Conservation (phyloP, 257 asterid species). For the Solanum dulcamara region DNA sequence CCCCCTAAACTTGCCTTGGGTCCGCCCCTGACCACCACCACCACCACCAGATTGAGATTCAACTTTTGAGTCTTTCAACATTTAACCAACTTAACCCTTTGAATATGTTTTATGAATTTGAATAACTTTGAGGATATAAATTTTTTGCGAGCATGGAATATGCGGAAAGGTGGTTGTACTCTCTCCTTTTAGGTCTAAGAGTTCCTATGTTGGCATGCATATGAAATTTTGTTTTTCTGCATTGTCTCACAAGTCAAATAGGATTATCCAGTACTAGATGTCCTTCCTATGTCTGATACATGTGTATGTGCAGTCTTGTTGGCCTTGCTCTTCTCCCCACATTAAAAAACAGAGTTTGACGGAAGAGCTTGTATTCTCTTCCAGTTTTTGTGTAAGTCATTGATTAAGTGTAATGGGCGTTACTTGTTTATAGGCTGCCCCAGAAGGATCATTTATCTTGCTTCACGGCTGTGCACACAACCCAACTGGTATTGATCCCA, state of each 20-base stretch:
- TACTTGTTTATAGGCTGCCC: conserved; percentile 56
- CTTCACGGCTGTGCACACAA: conserved; percentile 99
- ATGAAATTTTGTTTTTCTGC: background rate
- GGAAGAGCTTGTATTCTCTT: background rate
- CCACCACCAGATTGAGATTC: background rate
- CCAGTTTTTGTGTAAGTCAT: background rate
- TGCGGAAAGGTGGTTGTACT: background rate
- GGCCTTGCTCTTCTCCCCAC: background rate
- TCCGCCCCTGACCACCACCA: too few species aligned
- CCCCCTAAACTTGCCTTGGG: too few species aligned
- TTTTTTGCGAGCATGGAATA: background rate
- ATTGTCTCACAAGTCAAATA: background rate
- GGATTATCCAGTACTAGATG: background rate
- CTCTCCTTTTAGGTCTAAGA: background rate
- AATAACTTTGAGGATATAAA: background rate
- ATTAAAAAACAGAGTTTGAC: background rate
- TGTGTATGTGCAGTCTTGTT: background rate
- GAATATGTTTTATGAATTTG: background rate
- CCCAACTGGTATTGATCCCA: conserved; percentile 98
- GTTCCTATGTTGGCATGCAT: background rate
- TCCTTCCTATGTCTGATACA: background rate
- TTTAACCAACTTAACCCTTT: background rate
- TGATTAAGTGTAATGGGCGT: background rate
- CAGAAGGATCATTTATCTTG: conserved; percentile 85
- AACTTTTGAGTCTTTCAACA: background rate